Evolutionary conservation across 2,329 filamentous ascomycete genomes (phyloP).

Genomic region (Didymella exigua): DNA sequence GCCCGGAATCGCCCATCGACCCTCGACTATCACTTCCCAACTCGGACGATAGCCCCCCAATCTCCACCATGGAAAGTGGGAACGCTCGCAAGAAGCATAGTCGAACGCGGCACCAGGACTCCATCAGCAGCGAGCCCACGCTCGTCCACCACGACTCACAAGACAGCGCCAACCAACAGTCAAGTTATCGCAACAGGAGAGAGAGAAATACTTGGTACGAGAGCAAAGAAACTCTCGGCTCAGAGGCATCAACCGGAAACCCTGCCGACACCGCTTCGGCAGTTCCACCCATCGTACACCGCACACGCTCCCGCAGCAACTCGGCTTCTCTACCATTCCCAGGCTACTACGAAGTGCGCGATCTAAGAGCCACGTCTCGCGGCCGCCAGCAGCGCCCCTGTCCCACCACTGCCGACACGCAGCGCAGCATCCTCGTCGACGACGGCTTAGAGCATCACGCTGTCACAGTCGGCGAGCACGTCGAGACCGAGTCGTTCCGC

Average conservation of each 20-base stretch:
- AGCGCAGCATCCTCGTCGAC: conserved; percentile 1
- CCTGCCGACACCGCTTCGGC: background rate
- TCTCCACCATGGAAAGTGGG: conserved; percentile 4
- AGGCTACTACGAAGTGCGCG: background rate
- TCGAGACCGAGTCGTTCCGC: background rate
- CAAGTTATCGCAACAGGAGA: conserved; percentile 4
- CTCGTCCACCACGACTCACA: conserved; percentile 11
- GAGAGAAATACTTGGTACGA: conserved; percentile 12
- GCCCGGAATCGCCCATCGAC: conserved; percentile 21
- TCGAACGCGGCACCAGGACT: conserved; percentile 9
- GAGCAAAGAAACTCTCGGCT: conserved; percentile 7
- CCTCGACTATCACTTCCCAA: conserved; percentile 2
- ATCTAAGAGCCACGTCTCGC: conserved; percentile 3
- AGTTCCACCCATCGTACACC: background rate
- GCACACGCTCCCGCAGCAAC: background rate
- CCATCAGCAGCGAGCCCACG: conserved; percentile 13
- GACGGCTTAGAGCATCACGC: conserved; percentile 2
- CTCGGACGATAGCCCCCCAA: conserved; percentile 3
- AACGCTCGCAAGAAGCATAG: conserved; percentile 18
- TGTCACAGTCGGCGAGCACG: background rate
- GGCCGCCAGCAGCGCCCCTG: background rate
- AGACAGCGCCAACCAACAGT: conserved; percentile 3
- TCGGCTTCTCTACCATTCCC: conserved; percentile 5
- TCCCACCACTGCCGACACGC: conserved; percentile 7
- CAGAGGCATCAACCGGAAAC: background rate